Base-by-base conservation (phyloP, 768 basidiomycete genomes). In the Termitomyces sp. region DNA sequence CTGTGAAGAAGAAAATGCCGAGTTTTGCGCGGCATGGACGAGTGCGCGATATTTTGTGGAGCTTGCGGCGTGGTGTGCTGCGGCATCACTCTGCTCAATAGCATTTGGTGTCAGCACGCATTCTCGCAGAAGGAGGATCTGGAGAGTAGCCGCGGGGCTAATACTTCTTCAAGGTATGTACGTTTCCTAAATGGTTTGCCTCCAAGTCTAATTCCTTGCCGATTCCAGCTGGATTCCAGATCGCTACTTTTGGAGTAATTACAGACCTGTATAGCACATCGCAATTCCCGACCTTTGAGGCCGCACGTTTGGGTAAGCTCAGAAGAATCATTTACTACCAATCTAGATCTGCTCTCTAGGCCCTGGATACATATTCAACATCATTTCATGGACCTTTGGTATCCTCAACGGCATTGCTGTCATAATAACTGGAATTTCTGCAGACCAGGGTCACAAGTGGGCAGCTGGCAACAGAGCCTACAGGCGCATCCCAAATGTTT, bases 391-490 rank as follows among this genome's bases (percentile, higher is more conserved):
- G 90, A 65, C 84, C 22, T 63, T 74, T 18, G 82, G 83, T 30
- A 63, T 88, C 50, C 44, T 86, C 30, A 78, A 83, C 31, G 77
- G 78, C 0, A 58, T 73, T 27, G 84, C 78, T 0, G 82, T 91
- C 9, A 73, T 88, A 6, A 69, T 78, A 24, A 89, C 87, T 1
- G 90, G 90, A 3, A 69, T 84, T 58, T 79, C 82, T 53, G 85
- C 86, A 3, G 80, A 82, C 59, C 76, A 76, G 57, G 86, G 87
- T 2, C 75, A 87, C 61, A 74, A 72, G 57, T 92, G 90, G 90
- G 89, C 89, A 41, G 89, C 89, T 37, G 89, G 89, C 47, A 86
- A 87, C 63, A 78, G 88, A 58, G 81, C 82, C 13, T 90, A 92
- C 68, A 74, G 68, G 36, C 75, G 72, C 20, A 78, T 82, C 42